Percentiles rank a stretch among this genome's conserved stretches.
phyloP scores from a whole-genome alignment of 805 yeast genomes.

The Spencermartinsiella europaea region DNA sequence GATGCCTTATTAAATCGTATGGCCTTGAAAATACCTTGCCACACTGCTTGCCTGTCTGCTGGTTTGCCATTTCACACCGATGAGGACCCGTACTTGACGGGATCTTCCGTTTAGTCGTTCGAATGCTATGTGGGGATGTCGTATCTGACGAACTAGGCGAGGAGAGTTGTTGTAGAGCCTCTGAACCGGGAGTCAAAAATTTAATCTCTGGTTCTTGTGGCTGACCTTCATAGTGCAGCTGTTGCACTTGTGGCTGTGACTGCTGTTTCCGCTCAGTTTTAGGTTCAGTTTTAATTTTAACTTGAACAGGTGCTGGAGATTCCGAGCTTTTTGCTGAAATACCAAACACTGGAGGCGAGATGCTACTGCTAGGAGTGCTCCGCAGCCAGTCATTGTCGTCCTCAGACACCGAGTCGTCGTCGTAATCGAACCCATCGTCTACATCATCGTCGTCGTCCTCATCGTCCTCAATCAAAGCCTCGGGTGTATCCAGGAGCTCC shows the following conservation, averaged over 20 bases:
- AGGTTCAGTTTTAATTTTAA: slow-evolving; percentile 12
- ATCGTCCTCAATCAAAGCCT: slow-evolving; percentile 17
- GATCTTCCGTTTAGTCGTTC: not conserved
- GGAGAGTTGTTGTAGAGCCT: not conserved
- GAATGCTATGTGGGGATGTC: not conserved
- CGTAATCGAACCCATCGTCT: slow-evolving; percentile 15
- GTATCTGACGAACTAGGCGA: not conserved
- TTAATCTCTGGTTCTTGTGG: not conserved
- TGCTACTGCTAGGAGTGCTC: not conserved
- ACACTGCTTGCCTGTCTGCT: slow-evolving; percentile 60
- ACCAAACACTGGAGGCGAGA: too few species aligned
- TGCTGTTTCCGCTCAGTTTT: not conserved
- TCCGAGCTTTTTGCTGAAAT: too few species aligned
- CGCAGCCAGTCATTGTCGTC: slow-evolving; percentile 5
- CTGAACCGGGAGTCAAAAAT: not conserved
- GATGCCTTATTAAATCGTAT: slow-evolving; percentile 90
- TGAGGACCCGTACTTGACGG: slow-evolving; percentile 11
- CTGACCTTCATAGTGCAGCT: not conserved
- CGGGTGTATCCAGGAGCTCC: slow-evolving; percentile 1
- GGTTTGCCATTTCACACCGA: slow-evolving; percentile 37
- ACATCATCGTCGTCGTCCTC: slow-evolving; percentile 22
- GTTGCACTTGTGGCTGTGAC: not conserved
- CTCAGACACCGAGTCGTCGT: slow-evolving; percentile 3
- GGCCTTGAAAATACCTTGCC: slow-evolving; percentile 84
- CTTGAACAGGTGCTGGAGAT: not conserved